phyloP scores from a whole-genome alignment of 176 grass and related monocot species.

The Aechmea fasciata region DNA sequence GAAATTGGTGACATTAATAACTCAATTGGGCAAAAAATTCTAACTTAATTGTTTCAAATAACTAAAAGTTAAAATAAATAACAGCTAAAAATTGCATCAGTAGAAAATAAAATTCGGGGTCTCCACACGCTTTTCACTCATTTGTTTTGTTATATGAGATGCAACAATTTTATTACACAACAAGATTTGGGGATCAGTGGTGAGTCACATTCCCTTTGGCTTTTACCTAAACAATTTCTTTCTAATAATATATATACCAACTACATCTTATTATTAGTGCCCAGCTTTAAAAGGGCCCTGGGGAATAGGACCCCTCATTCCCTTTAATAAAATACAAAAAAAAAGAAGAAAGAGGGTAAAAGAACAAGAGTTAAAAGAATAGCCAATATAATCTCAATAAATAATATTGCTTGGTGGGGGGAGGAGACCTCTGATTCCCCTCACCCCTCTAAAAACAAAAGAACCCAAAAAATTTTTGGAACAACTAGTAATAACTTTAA shows the following conservation, averaged over 20 bases:
- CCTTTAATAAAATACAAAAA: constrained; percentile 5
- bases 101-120: too few species aligned
- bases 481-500: constrained; percentile 10
- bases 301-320: constrained; percentile 5
- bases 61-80: too few species aligned
- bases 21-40: too few species aligned
- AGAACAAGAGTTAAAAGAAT: constrained; percentile 15
- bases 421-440: constrained; percentile 7
- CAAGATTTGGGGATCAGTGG: background rate
- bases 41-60: too few species aligned
- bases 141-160: too few species aligned
- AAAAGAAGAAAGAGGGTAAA: constrained; percentile 1
- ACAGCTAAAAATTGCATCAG: too few species aligned
- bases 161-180: too few species aligned
- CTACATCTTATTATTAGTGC: constrained; percentile 1
- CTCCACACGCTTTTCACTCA: too few species aligned
- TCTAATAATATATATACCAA: too few species aligned
- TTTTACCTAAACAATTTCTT: background rate
- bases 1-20: too few species aligned
- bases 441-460: constrained; percentile 12
- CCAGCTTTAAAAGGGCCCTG: constrained; percentile 1
- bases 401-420: constrained; percentile 32
- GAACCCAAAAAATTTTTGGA: constrained; percentile 18
- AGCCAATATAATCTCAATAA: constrained; percentile 26
- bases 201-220: background rate